Percentiles rank a stretch among this genome's conserved stretches.
phyloP scores from a whole-genome alignment of 441 rosid species.

The Breynia disticha region DNA sequence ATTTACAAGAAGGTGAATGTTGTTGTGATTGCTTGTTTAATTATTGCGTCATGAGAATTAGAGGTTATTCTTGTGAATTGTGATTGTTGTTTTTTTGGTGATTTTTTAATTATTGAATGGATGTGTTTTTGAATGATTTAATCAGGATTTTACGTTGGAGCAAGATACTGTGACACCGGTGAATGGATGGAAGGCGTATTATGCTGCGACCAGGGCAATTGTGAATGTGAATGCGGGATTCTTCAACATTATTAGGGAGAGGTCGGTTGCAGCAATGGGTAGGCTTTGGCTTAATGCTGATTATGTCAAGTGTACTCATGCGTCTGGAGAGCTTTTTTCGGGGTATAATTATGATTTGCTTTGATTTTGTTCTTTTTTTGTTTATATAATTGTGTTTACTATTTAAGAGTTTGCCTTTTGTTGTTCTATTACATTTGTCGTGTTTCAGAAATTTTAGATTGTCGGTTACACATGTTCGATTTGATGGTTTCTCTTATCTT shows the following conservation, averaged over 20 bases:
- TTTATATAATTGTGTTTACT: background rate
- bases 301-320: slow-evolving; percentile 88
- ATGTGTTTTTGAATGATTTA: slow-evolving; percentile 4
- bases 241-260: slow-evolving; percentile 70
- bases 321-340: slow-evolving; percentile 73
- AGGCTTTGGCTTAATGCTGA: slow-evolving; percentile 79
- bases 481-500: too few species aligned
- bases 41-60: too few species aligned
- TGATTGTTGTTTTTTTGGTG: background rate
- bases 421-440: background rate
- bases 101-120: background rate
- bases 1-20: too few species aligned
- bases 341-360: slow-evolving; percentile 43
- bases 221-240: slow-evolving; percentile 73
- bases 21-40: too few species aligned
- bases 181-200: slow-evolving; percentile 94
- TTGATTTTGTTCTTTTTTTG: background rate
- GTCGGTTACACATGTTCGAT: too few species aligned
- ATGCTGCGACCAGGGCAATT: slow-evolving; percentile 86
- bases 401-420: too few species aligned
- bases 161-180: slow-evolving; percentile 74
- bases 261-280: slow-evolving; percentile 68
- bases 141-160: slow-evolving; percentile 84
- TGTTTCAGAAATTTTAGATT: too few species aligned
- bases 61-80: background rate